Evolutionary conservation across 495 filamentous ascomycete species (phyloP), one percentile per base, ranked within the genome.

Genomic region (Tetracladium setigerum): DNA sequence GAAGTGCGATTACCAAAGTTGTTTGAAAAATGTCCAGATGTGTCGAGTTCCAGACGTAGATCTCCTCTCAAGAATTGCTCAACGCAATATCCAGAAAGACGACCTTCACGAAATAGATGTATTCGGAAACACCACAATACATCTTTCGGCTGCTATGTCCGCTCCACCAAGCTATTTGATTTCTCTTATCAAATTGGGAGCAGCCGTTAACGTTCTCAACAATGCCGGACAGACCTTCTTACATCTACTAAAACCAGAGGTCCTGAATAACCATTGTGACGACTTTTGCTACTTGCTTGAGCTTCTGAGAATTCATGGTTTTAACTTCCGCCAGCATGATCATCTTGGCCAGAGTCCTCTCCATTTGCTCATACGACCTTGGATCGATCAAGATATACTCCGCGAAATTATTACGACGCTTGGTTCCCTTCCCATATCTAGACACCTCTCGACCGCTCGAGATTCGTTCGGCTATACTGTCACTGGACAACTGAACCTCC

Each of bases 201-300:
- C 44, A 14, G 27, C 42, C 31, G 44, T 47, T n/a, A 38, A 39
- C 33, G 10, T 14, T 7, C 9, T 44, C 14, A 53, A 53, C 33
- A 47, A 43, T 19, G 50, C 50, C 5, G 38, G 39, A 5, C 44
- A 53, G 37, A 46, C 50, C 5, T 53, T 52, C 41, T 32, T 53
- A 33, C 50, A 53, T 19, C 18, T 40, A 8, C 15, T 35, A 16
- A 22, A 40, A 35, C 34, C 44, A 44, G 17, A 34, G 16, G 19
- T 31, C n/a, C 13, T 22, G 18, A 15, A 34, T 13, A 32, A 35
- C n/a, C n/a, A n/a, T n/a, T n/a, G n/a, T 19, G 14, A 15, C 31
- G 50, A 53, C 12, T 42, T 47, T 22, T 37, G 39, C 5, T 16
- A 13, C 39, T 16, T 53, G 13, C 18, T 53, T 15, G 44, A 30